Percentiles rank a stretch among this genome's conserved stretches.
These are phyloP conservation scores for Leccinum pellstonianum DNA, from an alignment of 768 basidiomycete species.

Conservation along the genomic window DNA sequence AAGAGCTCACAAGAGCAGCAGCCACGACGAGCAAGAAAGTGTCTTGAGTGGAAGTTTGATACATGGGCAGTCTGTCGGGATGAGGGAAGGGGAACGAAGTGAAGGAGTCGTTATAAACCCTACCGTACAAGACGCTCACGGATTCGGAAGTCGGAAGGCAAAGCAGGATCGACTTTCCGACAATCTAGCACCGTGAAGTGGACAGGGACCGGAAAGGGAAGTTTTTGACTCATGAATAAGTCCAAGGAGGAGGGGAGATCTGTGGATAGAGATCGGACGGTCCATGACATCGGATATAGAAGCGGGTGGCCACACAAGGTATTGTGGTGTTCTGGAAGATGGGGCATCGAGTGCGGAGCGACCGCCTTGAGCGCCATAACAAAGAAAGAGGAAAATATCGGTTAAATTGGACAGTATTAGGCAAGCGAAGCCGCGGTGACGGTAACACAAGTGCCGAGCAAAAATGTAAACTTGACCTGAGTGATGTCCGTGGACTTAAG, in stretches of 20 bases:
- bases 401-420: conserved; percentile 28
- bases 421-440: conserved; percentile 39
- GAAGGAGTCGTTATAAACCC: conserved; percentile 23
- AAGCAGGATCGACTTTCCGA: conserved; percentile 37
- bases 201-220: conserved; percentile 22
- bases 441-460: conserved; percentile 36
- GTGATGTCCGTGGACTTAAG: conserved; percentile 41
- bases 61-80: conserved; percentile 19
- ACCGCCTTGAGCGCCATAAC: conserved; percentile 27
- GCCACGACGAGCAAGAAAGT: conserved; percentile 20
- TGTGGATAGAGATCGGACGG: conserved; percentile 18
- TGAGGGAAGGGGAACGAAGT: conserved; percentile 19
- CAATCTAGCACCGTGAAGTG: conserved; percentile 31
- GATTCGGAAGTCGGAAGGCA: conserved; percentile 32
- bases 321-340: conserved; percentile 23
- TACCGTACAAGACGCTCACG: conserved; percentile 26
- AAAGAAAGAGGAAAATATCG: conserved; percentile 34
- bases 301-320: conserved; percentile 3
- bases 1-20: conserved; percentile 25
- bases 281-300: conserved; percentile 20
- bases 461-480: conserved; percentile 25
- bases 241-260: conserved; percentile 12
- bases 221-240: conserved; percentile 23
- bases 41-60: conserved; percentile 18
- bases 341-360: conserved; percentile 25